Percentiles rank a stretch among this genome's conserved stretches.
These are phyloP conservation scores for Phyllosticta citrichinensis DNA, from an alignment of 2,329 filamentous ascomycete species.

Conservation along the genomic window DNA sequence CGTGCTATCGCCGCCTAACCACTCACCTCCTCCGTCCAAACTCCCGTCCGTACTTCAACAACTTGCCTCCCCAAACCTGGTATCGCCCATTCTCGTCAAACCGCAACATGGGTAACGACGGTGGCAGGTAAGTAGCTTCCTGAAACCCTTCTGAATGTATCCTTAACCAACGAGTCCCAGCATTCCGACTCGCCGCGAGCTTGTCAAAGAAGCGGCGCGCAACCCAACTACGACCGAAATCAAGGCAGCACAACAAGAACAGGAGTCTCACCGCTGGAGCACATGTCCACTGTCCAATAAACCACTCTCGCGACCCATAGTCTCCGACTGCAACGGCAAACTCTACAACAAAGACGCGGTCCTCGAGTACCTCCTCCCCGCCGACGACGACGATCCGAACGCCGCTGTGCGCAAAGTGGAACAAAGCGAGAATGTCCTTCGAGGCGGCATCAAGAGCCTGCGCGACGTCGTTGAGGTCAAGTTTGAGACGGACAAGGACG, in stretches of 20 bases:
- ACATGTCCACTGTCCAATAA: conserved; percentile 79
- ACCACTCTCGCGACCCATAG: conserved; percentile 61
- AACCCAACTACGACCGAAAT: conserved; percentile 73
- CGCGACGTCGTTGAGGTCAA: conserved; percentile 82
- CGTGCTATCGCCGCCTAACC: neutral
- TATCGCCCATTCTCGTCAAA: neutral
- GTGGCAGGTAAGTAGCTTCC: conserved; percentile 52
- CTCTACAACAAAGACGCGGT: conserved; percentile 94
- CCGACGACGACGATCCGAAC: conserved; percentile 42
- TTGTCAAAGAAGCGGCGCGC: conserved; percentile 87
- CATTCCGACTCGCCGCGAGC: conserved; percentile 89
- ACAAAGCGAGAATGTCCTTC: conserved; percentile 42
- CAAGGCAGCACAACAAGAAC: conserved; percentile 79
- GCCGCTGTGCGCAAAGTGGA: conserved; percentile 42
- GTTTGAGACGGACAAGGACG: conserved; percentile 50
- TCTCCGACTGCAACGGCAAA: conserved; percentile 73
- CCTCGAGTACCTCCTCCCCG: conserved; percentile 55
- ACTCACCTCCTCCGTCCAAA: neutral
- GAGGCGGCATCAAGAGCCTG: conserved; percentile 61
- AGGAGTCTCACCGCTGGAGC: conserved; percentile 76
- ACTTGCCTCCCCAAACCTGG: neutral
- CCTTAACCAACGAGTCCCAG: conserved; percentile 28
- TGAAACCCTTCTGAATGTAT: neutral
- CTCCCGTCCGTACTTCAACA: neutral
- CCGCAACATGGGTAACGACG: conserved; percentile 82